Percentiles rank a stretch among this genome's conserved stretches.
Conservation (phyloP, 495 filamentous ascomycete genomes). For the Lophiostoma macrostomum region DNA sequence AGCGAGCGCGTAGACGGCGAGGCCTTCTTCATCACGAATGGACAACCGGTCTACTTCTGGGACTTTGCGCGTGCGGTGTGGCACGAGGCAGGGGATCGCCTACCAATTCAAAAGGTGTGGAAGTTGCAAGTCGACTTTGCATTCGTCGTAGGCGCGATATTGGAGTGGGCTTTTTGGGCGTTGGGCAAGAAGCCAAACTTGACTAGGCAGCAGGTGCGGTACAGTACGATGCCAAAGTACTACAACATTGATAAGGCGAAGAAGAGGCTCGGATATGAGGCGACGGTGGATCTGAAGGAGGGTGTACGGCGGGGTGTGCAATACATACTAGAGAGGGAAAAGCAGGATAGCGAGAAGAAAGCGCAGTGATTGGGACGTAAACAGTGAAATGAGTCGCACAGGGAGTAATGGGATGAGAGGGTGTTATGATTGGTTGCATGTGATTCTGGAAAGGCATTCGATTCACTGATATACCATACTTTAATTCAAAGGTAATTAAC, state of each 20-base stretch:
- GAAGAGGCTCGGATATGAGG: conserved; percentile 68
- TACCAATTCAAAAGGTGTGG: conserved; percentile 54
- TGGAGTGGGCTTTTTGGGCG: conserved; percentile 65
- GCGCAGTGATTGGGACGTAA: conserved; percentile 12
- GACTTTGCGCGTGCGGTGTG: conserved; percentile 81
- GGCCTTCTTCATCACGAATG: conserved; percentile 94
- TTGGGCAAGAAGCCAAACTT: conserved; percentile 73
- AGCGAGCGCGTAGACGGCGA: conserved; percentile 86
- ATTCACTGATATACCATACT: no score
- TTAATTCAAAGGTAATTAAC: no score
- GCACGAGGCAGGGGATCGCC: conserved; percentile 47
- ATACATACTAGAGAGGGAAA: conserved; percentile 57
- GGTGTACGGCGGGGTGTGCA: conserved; percentile 67
- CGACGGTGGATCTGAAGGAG: conserved; percentile 70
- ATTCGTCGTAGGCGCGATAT: conserved; percentile 60
- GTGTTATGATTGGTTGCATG: no score
- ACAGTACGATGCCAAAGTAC: conserved; percentile 79
- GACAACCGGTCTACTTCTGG: conserved; percentile 91
- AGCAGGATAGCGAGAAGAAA: conserved; percentile 30
- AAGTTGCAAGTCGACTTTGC: conserved; percentile 63
- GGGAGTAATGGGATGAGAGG: no score
- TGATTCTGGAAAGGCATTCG: no score
- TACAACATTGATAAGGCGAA: conserved; percentile 84
- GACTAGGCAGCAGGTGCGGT: conserved; percentile 70
- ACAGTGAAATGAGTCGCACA: no score